phyloP scores from a whole-genome alignment of 2,329 filamentous ascomycete species.

The Fusarium duplospermum region DNA sequence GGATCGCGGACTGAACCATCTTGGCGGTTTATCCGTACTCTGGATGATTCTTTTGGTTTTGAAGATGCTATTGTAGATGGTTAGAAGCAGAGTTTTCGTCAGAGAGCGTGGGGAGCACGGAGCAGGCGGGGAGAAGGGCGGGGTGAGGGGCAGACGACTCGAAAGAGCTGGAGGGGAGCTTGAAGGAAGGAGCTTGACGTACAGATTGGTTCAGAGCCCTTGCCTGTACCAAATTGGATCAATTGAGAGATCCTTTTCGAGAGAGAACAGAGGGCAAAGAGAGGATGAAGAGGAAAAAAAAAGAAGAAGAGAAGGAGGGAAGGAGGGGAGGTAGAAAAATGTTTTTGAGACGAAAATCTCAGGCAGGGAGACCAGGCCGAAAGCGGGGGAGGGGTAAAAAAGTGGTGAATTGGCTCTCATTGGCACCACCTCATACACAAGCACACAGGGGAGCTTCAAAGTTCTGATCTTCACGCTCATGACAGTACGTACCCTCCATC shows the following conservation, averaged over 20 bases:
- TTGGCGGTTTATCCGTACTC: conserved; percentile 53
- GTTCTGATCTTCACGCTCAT: conserved; percentile 3
- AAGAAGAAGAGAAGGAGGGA: conserved; percentile 35
- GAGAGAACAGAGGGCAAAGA: conserved; percentile 39
- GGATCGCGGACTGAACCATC: conserved; percentile 79
- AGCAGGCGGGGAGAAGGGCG: conserved; percentile 35
- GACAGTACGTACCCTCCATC: conserved; percentile 5
- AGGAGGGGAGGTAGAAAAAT: conserved; percentile 34
- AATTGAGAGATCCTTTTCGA: conserved; percentile 43
- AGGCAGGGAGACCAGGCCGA: conserved; percentile 44
- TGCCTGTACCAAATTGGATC: conserved; percentile 45
- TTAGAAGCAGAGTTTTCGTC: conserved; percentile 23
- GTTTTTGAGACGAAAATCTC: conserved; percentile 41
- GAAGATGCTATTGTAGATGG: conserved; percentile 21
- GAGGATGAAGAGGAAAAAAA: conserved; percentile 31
- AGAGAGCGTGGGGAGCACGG: conserved; percentile 29
- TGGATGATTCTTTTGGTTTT: conserved; percentile 32
- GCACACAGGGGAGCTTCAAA: conserved; percentile 12
- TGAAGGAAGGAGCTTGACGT: conserved; percentile 20
- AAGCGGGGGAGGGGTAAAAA: conserved; percentile 52
- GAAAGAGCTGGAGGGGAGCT: conserved; percentile 10
- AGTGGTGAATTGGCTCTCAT: conserved; percentile 20
- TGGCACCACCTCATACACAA: conserved; percentile 5
- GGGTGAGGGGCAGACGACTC: conserved; percentile 39
- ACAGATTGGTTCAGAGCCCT: conserved; percentile 42